Conservation (phyloP, 1,139 yeast genomes). For the Hemisphaericaspora lyxosophila region DNA sequence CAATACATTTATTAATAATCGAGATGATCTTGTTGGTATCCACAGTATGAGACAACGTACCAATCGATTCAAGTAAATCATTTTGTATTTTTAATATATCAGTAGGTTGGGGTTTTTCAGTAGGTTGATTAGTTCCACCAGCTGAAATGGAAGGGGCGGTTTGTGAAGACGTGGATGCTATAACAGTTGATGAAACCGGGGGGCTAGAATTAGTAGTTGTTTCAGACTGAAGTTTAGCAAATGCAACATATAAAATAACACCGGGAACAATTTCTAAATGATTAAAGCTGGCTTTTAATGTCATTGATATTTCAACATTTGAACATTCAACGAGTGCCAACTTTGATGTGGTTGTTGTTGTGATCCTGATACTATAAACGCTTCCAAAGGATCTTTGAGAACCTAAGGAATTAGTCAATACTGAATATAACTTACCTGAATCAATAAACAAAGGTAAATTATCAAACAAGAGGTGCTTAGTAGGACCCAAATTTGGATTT, state of each 20-base stretch:
- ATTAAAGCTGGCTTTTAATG: conserved; percentile 71
- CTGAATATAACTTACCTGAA: conserved; percentile 34
- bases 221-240: conserved; percentile 55
- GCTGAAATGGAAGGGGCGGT: neutral
- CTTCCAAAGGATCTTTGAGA: conserved; percentile 25
- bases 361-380: conserved; percentile 52
- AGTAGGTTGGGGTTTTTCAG: conserved; percentile 21
- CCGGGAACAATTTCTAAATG: conserved; percentile 85
- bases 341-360: conserved; percentile 39
- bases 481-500: conserved; percentile 70
- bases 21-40: conserved; percentile 36
- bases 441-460: conserved; percentile 61
- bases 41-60: conserved; percentile 19
- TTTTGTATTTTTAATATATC: conserved; percentile 28
- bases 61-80: conserved; percentile 23
- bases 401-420: conserved; percentile 31
- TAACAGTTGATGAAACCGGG: conserved; percentile 1
- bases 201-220: neutral
- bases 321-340: conserved; percentile 74
- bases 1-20: conserved; percentile 30
- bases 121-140: neutral
- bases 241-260: conserved; percentile 59
- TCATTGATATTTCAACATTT: conserved; percentile 70
- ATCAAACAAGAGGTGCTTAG: conserved; percentile 73
- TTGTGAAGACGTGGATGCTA: neutral